Evolutionary conservation across 192 early-diverging fungal genomes (phyloP), one percentile per base, ranked within the genome.

Genomic region (Coemansia sp.): DNA sequence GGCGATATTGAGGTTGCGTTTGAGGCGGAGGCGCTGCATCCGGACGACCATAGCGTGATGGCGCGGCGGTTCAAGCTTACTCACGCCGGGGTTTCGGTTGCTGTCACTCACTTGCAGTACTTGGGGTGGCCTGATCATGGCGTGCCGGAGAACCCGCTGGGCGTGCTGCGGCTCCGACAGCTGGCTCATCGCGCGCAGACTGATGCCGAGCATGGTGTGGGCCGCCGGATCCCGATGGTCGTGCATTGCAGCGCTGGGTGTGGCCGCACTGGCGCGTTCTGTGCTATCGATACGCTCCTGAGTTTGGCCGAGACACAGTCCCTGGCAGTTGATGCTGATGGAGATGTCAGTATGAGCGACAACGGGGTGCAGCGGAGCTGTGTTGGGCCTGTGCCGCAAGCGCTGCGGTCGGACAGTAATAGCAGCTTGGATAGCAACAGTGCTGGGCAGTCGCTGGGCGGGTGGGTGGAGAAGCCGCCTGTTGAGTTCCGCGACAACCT

Each of bases 221-320:
- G 46, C 21, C 46, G 19, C 15, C 72, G 62, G 12, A 46, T 79
- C 0, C 94, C 94, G 0, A 85, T 90, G 62, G 74, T 94, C 7
- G 92, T 94, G 9, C 93, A 96, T 68, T 96, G 94, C 70, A 90
- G 88, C 63, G 94, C 94, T 6, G 94, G 94, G 1, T 92, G 91
- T 66, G 94, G 94, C 5, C 84, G 94, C 31, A 95, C 93, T 9
- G 94, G 94, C 14, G 89, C 93, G 0, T 95, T 94, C 68, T 90
- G 90, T 62, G 89, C 84, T 0, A 74, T 95, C 41, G 90, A 93
- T 64, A 86, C 85, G 0, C 68, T 69, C 19, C 59, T 75, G 62
- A 21, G 29, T 29, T 19, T 66, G 64, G 67, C 67, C 2, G 44
- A 12, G 19, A 48, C 60, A 31, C 32, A 19, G 3, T 21, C 38